These are phyloP conservation scores for Sechiopsis laciniata DNA, from an alignment of 306 rosid genomes.

Conservation along the genomic window DNA sequence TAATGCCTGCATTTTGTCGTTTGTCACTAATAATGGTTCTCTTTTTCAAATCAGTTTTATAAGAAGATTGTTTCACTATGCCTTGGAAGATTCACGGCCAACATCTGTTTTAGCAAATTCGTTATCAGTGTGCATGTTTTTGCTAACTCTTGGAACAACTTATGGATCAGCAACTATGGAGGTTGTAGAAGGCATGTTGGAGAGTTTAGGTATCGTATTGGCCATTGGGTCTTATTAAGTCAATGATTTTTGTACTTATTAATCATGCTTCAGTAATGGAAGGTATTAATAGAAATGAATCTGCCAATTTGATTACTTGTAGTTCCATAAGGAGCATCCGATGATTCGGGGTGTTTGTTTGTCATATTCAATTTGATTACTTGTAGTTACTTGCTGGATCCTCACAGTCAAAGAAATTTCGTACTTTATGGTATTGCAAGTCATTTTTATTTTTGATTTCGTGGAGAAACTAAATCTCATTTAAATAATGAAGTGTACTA, in stretches of 20 bases:
- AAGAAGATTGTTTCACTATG: constrained; percentile 82
- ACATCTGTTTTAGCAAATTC: constrained; percentile 89
- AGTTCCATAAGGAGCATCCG: too few relatives aligned
- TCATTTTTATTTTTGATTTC: not conserved
- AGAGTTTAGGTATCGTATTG: constrained; percentile 57
- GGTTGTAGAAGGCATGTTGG: constrained; percentile 96
- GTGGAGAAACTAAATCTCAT: not conserved
- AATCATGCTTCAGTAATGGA: not conserved
- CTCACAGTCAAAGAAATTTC: not conserved
- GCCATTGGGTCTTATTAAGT: constrained; percentile 4
- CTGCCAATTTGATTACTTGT: not conserved
- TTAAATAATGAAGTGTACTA: not conserved
- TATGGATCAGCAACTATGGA: constrained; percentile 72
- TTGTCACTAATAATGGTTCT: constrained; percentile 17
- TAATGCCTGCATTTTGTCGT: constrained; percentile 9
- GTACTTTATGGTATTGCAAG: not conserved
- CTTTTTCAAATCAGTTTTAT: constrained; percentile 54
- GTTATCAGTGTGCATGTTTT: constrained; percentile 83
- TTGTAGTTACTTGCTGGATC: not conserved
- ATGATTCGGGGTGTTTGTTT: too few relatives aligned
- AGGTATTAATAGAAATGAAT: constrained; percentile 1
- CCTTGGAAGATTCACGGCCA: constrained; percentile 86
- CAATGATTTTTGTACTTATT: not conserved
- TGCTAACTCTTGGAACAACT: constrained; percentile 82
- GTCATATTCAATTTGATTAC: constrained; percentile 12